phyloP scores from a whole-genome alignment of 768 basidiomycete species.

The Xerocomellus chrysenteron region DNA sequence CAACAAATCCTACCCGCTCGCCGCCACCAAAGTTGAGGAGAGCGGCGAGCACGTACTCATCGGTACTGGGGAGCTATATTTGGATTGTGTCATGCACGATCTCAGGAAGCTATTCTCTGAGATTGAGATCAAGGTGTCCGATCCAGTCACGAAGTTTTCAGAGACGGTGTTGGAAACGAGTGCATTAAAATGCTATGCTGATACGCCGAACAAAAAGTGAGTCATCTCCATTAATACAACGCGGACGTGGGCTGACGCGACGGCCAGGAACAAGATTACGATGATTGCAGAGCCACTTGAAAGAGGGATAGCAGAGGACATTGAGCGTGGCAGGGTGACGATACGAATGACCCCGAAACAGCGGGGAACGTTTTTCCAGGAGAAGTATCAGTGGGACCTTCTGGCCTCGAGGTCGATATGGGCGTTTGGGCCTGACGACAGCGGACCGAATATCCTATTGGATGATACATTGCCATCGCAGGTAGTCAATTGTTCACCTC shows the following conservation, averaged over 20 bases:
- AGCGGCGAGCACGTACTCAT: slow-evolving; percentile 96
- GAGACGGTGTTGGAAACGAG: slow-evolving; percentile 98
- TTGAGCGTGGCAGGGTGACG: slow-evolving; percentile 88
- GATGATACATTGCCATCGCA: slow-evolving; percentile 97
- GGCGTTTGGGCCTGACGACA: slow-evolving; percentile 98
- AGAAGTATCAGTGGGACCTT: slow-evolving; percentile 97
- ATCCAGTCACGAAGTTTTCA: slow-evolving; percentile 97
- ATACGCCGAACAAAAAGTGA: slow-evolving; percentile 98
- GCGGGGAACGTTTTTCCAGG: slow-evolving; percentile 92
- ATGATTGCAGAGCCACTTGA: slow-evolving; percentile 99
- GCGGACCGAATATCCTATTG: slow-evolving; percentile 88
- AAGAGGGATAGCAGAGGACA: slow-evolving; percentile 92
- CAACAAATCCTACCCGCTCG: slow-evolving; percentile 96
- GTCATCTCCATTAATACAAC: slow-evolving; percentile 28
- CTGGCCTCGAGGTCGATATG: slow-evolving; percentile 97
- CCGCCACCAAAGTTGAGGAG: slow-evolving; percentile 95
- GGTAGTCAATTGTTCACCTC: slow-evolving; percentile 39
- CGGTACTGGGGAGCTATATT: slow-evolving; percentile 94
- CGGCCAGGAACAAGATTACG: slow-evolving; percentile 86
- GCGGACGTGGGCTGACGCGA: slow-evolving; percentile 13
- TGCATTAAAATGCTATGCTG: slow-evolving; percentile 97
- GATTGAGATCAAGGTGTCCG: slow-evolving; percentile 99
- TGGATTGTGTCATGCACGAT: slow-evolving; percentile 98
- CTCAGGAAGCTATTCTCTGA: slow-evolving; percentile 89
- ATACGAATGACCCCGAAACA: slow-evolving; percentile 97